phyloP scores from a whole-genome alignment of 2,329 filamentous ascomycete genomes.

The Alternaria longipes region DNA sequence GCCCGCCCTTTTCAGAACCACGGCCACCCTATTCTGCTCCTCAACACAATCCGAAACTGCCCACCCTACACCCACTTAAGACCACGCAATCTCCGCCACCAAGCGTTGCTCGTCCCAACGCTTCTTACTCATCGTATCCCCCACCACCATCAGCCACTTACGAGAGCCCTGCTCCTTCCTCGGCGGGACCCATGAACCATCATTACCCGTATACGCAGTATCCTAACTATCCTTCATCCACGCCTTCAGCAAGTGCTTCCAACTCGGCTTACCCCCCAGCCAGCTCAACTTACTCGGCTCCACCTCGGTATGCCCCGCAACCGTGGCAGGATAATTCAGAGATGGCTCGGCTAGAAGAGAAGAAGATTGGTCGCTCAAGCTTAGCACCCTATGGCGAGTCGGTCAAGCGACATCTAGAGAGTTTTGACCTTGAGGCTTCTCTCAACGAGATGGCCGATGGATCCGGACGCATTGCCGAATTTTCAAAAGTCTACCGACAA shows the following conservation, averaged over 20 bases:
- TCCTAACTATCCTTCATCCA: constrained; percentile 52
- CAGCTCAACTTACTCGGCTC: constrained; percentile 52
- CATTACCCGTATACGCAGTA: constrained; percentile 55
- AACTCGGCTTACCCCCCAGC: constrained; percentile 55
- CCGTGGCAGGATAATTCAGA: constrained; percentile 52
- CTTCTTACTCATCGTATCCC: constrained; percentile 44
- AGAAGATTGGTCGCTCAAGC: constrained; percentile 46
- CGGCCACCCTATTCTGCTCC: constrained; percentile 40
- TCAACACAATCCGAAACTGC: constrained; percentile 46
- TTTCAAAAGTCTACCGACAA: constrained; percentile 60
- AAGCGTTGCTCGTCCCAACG: constrained; percentile 32
- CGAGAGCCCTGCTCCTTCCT: constrained; percentile 48
- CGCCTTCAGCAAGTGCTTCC: constrained; percentile 46
- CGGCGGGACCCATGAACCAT: constrained; percentile 51
- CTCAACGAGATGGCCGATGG: constrained; percentile 61
- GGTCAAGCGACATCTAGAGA: constrained; percentile 71
- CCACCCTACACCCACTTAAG: constrained; percentile 49
- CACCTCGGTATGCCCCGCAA: constrained; percentile 46
- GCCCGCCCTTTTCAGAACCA: constrained; percentile 40
- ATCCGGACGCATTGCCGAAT: constrained; percentile 57
- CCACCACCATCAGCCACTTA: constrained; percentile 47
- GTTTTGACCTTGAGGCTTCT: constrained; percentile 66
- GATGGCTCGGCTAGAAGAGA: constrained; percentile 45
- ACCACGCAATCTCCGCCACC: constrained; percentile 49
- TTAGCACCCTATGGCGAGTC: constrained; percentile 55